Base-by-base conservation (phyloP, 352 stramenopile genomes). In the Aphanomyces euteiches region DNA sequence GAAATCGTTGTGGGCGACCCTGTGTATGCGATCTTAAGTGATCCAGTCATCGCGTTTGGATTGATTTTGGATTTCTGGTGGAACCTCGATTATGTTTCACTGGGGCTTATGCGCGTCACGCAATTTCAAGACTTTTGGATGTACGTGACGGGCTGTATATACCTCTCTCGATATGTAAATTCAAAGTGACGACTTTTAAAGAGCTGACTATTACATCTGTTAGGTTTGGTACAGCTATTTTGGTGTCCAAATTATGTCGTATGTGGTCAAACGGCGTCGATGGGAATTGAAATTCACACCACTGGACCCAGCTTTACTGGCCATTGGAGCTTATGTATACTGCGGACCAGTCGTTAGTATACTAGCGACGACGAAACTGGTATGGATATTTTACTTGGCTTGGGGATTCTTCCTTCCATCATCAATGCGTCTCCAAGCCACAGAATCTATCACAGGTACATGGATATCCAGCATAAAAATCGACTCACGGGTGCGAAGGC, bases 161-260 rank as follows among this genome's bases (percentile, higher is more conserved):
- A 70, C 54, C 10, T 28, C 15, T 70, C 64, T 12, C 64, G 64
- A 6, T 36, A 36, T 13, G 64, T 70, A 61, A n/a, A n/a, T n/a
- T n/a, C n/a, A 5, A 34, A 15, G 43, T 15, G 8, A 48, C 8
- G 8, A 48, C 15, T 15, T 15, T 15, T 48, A 15, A 15, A 15
- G 43, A n/a, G 8, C 8, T 48, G 8, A 15, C 43, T 48, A 15
- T 15, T 15, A 48, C 8, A 15, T 15, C 12, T 13, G n/a, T 28
- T 61, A 70, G 64, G 28, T 70, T 5, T 70, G 64, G 64, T 70
- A 61, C 61, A 39, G 47, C 1, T 70, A 70, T 37, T 47, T 50
- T 39, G 19, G 39, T 1, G 12, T 70, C 19, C 39, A 39, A 8
- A 17, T 60, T 19, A 6, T 40, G 8, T 41, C 38, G 2, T 7